Base-by-base conservation (phyloP, 176 grass and related monocot genomes). In the Oryza longistaminata region DNA sequence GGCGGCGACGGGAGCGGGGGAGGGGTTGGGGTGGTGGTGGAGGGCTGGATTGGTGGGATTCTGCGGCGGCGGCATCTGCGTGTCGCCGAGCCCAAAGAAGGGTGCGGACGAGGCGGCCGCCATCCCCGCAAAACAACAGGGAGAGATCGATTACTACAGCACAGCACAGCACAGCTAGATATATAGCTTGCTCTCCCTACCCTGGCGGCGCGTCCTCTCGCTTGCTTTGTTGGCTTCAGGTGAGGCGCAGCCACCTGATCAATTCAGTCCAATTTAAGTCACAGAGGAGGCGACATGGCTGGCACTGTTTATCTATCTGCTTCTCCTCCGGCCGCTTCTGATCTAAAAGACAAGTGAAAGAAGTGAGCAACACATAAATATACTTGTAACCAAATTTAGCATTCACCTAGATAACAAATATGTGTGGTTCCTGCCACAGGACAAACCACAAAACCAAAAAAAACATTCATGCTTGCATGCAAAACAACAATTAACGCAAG, bases 11-110 rank as follows among this genome's bases (percentile, higher is more conserved):
- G 83, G 35, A 0, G 55, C 70, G 1, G 90, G 64, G 2, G 83
- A 22, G 21, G 83, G 80, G 69, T 58, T 79, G 14, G 75, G 25
- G 22, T 62, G 34, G 22, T 62, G 34, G 22, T 62, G 85, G 40
- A 64, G 76, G 11, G 26, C 0, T 16, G 58, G 24, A 12, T 67
- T 45, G 6, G 61, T 58, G 5, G 81, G 61, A 31, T 62, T 72
- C 9, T 37, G 83, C 72, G 15, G 86, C 45, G 80, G 88, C 83
- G 82, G 80, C 76, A 91, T 88, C 83, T 94, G 92, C 7, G 66
- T 66, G 84, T 86, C 81, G 82, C 11, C 87, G 75, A 91, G 90
- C 80, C 87, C 91, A 33, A 97, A 97, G 85, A 95, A 97, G 48
- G 93, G 77, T 9, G 80, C 82, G 58, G 92, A 89, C 21, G 92